Evolutionary conservation across 768 basidiomycete species (phyloP).

Genomic region (Leucocoprinus sp.): DNA sequence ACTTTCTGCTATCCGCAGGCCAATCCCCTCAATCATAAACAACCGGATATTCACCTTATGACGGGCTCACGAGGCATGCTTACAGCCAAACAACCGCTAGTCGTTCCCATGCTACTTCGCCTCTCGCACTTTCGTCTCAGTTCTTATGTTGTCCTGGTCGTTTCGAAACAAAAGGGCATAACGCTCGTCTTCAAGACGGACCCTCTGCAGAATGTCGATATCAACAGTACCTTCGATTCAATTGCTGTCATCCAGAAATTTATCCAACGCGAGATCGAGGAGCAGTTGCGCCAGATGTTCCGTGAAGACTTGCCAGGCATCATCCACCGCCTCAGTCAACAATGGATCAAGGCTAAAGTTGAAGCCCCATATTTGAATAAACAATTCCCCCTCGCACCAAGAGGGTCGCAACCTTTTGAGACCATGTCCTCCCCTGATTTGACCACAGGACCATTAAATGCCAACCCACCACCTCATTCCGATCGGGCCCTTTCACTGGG

Average conservation of each 20-base stretch:
- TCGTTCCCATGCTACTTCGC: slow-evolving; percentile 96
- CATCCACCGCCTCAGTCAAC: slow-evolving; percentile 91
- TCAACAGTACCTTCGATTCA: slow-evolving; percentile 95
- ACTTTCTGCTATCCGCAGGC: slow-evolving; percentile 41
- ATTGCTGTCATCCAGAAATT: slow-evolving; percentile 97
- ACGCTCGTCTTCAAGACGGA: slow-evolving; percentile 99
- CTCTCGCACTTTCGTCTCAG: slow-evolving; percentile 91
- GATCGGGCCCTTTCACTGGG: slow-evolving; percentile 20
- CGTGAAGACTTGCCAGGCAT: slow-evolving; percentile 94
- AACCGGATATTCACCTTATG: slow-evolving; percentile 84
- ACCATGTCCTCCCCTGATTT: slow-evolving; percentile 36
- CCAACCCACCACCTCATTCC: slow-evolving; percentile 16
- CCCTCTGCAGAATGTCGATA: slow-evolving; percentile 95
- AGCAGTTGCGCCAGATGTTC: slow-evolving; percentile 96
- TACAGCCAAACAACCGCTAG: slow-evolving; percentile 88
- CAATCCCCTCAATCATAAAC: slow-evolving; percentile 90
- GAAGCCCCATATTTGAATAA: slow-evolving; percentile 82
- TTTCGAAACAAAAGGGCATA: slow-evolving; percentile 96
- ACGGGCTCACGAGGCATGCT: slow-evolving; percentile 80
- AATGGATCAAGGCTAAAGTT: slow-evolving; percentile 92
- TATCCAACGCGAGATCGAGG: slow-evolving; percentile 96
- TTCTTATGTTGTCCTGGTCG: slow-evolving; percentile 95
- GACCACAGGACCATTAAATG: slow-evolving; percentile 13
- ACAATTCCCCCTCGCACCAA: slow-evolving; percentile 27
- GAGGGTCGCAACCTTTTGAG: slow-evolving; percentile 27